Evolutionary conservation across 768 basidiomycete species (phyloP).

Genomic region (Tylopilus rubrobrunneus): DNA sequence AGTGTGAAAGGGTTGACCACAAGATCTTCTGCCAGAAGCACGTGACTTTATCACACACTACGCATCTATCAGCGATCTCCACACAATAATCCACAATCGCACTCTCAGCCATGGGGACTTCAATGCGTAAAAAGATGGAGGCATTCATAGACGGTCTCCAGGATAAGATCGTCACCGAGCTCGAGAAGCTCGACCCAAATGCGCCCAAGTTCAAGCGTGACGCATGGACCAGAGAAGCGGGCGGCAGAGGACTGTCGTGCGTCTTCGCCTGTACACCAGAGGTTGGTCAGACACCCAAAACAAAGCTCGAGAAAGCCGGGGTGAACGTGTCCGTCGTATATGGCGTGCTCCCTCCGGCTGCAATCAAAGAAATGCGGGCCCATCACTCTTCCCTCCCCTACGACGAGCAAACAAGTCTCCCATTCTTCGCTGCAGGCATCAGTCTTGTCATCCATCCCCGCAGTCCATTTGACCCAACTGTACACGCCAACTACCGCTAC

Average conservation of each 20-base stretch:
- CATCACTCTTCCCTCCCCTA: slow-evolving; percentile 79
- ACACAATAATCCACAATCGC: not conserved
- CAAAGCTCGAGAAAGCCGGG: slow-evolving; percentile 90
- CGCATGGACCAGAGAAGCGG: slow-evolving; percentile 66
- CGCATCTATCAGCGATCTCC: not conserved
- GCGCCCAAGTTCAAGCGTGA: slow-evolving; percentile 77
- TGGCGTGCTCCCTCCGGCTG: slow-evolving; percentile 81
- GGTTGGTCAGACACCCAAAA: slow-evolving; percentile 25
- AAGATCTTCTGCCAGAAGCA: slow-evolving; percentile 9
- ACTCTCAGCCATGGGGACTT: slow-evolving; percentile 8
- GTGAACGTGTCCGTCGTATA: slow-evolving; percentile 94
- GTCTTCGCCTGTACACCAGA: slow-evolving; percentile 58
- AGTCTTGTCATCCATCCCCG: slow-evolving; percentile 92
- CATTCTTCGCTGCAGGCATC: slow-evolving; percentile 92
- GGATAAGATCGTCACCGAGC: slow-evolving; percentile 65
- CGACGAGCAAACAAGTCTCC: slow-evolving; percentile 57
- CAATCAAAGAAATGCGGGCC: slow-evolving; percentile 92
- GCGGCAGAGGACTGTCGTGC: slow-evolving; percentile 75
- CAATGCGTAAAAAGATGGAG: slow-evolving; percentile 78
- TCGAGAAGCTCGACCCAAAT: slow-evolving; percentile 76
- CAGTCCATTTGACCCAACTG: slow-evolving; percentile 91
- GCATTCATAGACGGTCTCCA: slow-evolving; percentile 75
- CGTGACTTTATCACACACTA: slow-evolving; percentile 21
- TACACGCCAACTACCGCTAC: slow-evolving; percentile 96
- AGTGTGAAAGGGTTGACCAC: not conserved